Evolutionary conservation across 192 early-diverging fungal species (phyloP).

Genomic region (Allomyces macrogynus): DNA sequence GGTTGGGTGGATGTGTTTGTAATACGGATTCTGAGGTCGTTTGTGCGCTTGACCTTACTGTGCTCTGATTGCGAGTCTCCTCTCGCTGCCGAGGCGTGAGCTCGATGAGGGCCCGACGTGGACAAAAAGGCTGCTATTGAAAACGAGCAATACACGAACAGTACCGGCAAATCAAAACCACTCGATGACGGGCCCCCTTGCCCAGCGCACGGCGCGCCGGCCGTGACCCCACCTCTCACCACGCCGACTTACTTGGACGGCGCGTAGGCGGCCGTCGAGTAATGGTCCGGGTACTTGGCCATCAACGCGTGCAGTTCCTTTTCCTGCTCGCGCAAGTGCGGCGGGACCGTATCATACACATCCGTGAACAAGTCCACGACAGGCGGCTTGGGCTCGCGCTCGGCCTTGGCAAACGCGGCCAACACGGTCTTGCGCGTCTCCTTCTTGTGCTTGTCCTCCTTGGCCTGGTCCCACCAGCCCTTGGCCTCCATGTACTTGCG

Average conservation of each 20-base stretch:
- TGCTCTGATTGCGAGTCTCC: too few species aligned
- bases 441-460: slow-evolving; percentile 44
- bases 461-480: slow-evolving; percentile 59
- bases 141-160: too few species aligned
- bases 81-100: too few species aligned
- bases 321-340: slow-evolving; percentile 55
- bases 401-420: slow-evolving; percentile 59
- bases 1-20: too few species aligned
- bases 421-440: slow-evolving; percentile 50
- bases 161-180: too few species aligned
- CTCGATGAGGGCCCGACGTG: too few species aligned
- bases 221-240: too few species aligned
- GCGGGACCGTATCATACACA: slow-evolving; percentile 73
- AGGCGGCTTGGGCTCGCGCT: slow-evolving; percentile 72
- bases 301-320: slow-evolving; percentile 56
- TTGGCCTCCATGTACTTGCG: slow-evolving; percentile 70
- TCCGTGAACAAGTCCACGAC: slow-evolving; percentile 73
- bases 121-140: too few species aligned
- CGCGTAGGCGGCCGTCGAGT: slow-evolving; percentile 13
- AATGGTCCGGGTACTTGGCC: slow-evolving; percentile 69
- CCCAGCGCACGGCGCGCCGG: too few species aligned
- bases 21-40: too few species aligned
- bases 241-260: not conserved
- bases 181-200: too few species aligned
- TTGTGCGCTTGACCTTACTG: too few species aligned